Conservation (phyloP, 106 monocot genomes). For the Ottelia alismoides region DNA sequence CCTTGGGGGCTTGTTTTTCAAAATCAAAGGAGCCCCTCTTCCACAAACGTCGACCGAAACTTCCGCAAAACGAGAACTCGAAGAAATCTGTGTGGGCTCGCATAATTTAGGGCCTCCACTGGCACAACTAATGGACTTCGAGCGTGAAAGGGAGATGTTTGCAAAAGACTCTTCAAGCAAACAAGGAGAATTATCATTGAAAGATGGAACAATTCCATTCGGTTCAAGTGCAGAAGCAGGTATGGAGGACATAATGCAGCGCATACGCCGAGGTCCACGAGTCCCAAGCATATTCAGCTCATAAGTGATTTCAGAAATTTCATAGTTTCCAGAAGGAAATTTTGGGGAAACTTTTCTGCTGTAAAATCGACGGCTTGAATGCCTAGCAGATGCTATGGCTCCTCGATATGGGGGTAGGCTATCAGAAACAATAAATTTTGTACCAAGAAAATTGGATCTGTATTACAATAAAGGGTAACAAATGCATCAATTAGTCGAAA, state of each 20-base stretch:
- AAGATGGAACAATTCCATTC: background rate
- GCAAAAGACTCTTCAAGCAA: background rate
- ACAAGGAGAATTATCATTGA: background rate
- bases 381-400: too few relatives aligned
- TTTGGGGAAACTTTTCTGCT: background rate
- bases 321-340: background rate
- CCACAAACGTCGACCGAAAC: too few relatives aligned
- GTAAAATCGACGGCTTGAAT: conserved; percentile 1
- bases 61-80: too few relatives aligned
- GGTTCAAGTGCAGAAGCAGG: too few relatives aligned
- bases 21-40: background rate
- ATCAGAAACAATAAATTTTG: background rate
- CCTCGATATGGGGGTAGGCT: background rate
- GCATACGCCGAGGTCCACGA: too few relatives aligned
- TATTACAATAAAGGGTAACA: too few relatives aligned
- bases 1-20: conserved; percentile 4
- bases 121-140: background rate
- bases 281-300: too few relatives aligned
- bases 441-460: background rate
- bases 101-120: background rate
- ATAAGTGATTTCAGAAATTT: too few relatives aligned
- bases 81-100: too few relatives aligned
- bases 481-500: too few relatives aligned
- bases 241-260: too few relatives aligned
- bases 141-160: background rate